Evolutionary conservation across 345 rosid species (phyloP).

Genomic region (Kandelia obovata): DNA sequence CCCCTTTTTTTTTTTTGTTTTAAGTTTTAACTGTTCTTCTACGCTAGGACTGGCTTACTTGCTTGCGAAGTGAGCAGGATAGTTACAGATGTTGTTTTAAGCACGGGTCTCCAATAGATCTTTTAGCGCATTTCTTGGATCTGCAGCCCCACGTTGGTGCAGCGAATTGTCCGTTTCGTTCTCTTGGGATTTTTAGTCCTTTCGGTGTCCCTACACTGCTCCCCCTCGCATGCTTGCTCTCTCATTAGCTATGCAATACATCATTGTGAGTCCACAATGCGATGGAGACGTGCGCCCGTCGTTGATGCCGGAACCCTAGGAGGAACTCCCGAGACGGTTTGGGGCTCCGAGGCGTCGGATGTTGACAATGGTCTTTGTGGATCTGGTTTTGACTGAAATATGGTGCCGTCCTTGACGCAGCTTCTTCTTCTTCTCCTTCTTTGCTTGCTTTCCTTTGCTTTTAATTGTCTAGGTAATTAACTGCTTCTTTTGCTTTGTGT

Average conservation of each 20-base stretch:
- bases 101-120: slow-evolving; percentile 19
- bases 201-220: neutral
- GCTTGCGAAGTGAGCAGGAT: neutral
- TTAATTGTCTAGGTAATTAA: slow-evolving; percentile 47
- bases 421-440: slow-evolving; percentile 37
- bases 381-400: slow-evolving; percentile 31
- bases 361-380: slow-evolving; percentile 48
- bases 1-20: too few relatives aligned
- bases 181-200: slow-evolving; percentile 52
- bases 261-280: slow-evolving; percentile 26
- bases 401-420: slow-evolving; percentile 44
- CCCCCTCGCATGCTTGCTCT: neutral
- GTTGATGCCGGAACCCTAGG: slow-evolving; percentile 18
- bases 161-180: slow-evolving; percentile 9
- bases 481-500: neutral
- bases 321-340: slow-evolving; percentile 10
- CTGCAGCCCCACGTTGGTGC: slow-evolving; percentile 29
- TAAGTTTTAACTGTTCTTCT: too few relatives aligned
- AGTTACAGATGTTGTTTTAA: neutral
- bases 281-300: slow-evolving; percentile 17
- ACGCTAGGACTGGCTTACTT: neutral
- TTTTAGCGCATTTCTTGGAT: slow-evolving; percentile 62
- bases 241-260: slow-evolving; percentile 12
- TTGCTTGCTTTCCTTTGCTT: slow-evolving; percentile 40
- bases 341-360: slow-evolving; percentile 20